Evolutionary conservation across 2,329 filamentous ascomycete species (phyloP).

Genomic region (Cryphonectria naterciae): DNA sequence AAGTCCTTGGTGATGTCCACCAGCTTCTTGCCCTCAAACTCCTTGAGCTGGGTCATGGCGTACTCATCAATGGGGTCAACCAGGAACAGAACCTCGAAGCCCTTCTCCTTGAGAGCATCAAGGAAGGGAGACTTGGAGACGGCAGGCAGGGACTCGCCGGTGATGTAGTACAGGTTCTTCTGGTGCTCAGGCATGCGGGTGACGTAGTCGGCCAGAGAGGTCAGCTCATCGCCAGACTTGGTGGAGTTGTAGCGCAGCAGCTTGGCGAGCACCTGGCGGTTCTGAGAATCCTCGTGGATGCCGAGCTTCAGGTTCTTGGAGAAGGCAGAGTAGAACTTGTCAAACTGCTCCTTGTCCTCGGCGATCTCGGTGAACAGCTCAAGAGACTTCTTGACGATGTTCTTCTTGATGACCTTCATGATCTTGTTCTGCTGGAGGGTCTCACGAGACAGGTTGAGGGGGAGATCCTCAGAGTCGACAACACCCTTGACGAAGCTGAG

Average conservation of each 20-base stretch:
- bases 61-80: slow-evolving; percentile 99
- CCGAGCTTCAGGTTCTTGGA: slow-evolving; percentile 99
- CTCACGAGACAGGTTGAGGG: slow-evolving; percentile 99
- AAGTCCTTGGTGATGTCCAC: slow-evolving; percentile 99
- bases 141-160: slow-evolving; percentile 98
- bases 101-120: slow-evolving; percentile 97
- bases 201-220: slow-evolving; percentile 95
- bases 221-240: slow-evolving; percentile 96
- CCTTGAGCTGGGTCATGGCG: slow-evolving; percentile 99
- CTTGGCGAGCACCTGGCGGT: slow-evolving; percentile 91
- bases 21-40: slow-evolving; percentile 99
- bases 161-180: slow-evolving; percentile 99
- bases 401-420: slow-evolving; percentile 99
- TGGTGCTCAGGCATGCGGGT: slow-evolving; percentile 99
- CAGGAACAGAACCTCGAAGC: slow-evolving; percentile 99
- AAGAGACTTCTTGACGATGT: slow-evolving; percentile 99
- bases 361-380: slow-evolving; percentile 99
- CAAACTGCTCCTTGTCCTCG: slow-evolving; percentile 99
- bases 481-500: slow-evolving; percentile 99
- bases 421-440: slow-evolving; percentile 99
- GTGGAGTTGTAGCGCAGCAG: slow-evolving; percentile 98
- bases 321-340: slow-evolving; percentile 99
- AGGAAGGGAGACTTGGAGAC: slow-evolving; percentile 99
- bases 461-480: slow-evolving; percentile 98
- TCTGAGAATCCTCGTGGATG: slow-evolving; percentile 99